Evolutionary conservation across 1,139 yeast species (phyloP).

Genomic region (Hyphopichia fennica): DNA sequence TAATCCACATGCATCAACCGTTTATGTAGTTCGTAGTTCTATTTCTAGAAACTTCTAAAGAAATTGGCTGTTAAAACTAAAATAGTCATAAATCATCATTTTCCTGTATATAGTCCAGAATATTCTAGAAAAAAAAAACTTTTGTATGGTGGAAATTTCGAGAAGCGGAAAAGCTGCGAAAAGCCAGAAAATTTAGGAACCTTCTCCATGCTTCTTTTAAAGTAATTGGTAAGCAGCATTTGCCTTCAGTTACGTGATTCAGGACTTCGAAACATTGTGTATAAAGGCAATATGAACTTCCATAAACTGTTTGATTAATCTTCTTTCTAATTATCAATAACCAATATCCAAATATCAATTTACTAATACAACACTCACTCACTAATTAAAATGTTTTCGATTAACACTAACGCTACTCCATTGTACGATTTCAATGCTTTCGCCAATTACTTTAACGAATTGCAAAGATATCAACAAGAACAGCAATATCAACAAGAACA

Average conservation of each 20-base stretch:
- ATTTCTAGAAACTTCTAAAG: neutral
- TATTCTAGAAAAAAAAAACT: neutral
- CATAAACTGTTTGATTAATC: neutral
- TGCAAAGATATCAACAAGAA: slow-evolving; percentile 8
- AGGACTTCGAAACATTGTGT: neutral
- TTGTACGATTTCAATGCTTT: slow-evolving; percentile 9
- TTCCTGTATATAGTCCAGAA: neutral
- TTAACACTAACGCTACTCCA: slow-evolving; percentile 7
- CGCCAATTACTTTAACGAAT: slow-evolving; percentile 8
- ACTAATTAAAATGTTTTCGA: slow-evolving; percentile 8
- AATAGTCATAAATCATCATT: neutral
- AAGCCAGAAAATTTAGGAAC: neutral
- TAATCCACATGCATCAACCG: no score
- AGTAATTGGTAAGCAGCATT: neutral
- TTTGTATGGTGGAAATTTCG: neutral
- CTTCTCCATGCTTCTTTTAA: neutral
- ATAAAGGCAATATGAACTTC: neutral
- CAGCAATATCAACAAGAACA: slow-evolving; percentile 9
- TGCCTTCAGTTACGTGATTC: no score
- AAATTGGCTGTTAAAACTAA: neutral
- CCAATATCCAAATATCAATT: neutral
- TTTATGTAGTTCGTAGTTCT: neutral
- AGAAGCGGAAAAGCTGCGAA: neutral
- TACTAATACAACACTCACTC: neutral
- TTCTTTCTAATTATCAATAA: neutral